Percentiles rank a stretch among this genome's conserved stretches.
phyloP scores from a whole-genome alignment of 164 flowering plant species.

The Sextonia rubra region DNA sequence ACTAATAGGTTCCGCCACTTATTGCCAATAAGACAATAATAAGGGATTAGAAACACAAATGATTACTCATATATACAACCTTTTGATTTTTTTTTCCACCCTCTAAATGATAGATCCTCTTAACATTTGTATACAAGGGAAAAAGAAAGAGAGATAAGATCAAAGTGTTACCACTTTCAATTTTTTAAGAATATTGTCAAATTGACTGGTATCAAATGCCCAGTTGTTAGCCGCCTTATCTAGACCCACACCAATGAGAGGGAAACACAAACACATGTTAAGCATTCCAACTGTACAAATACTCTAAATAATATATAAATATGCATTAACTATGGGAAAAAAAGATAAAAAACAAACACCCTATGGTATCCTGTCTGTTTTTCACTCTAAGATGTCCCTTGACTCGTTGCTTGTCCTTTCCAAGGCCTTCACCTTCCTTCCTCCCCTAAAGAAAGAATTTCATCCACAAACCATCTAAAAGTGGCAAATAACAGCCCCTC shows the following conservation, averaged over 20 bases:
- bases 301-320: too few relatives aligned
- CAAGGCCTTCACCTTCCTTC: slow-evolving; percentile 99
- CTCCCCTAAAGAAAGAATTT: slow-evolving; percentile 55
- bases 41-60: background rate
- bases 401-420: slow-evolving; percentile 97
- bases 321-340: too few relatives aligned
- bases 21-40: slow-evolving; percentile 35
- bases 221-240: slow-evolving; percentile 68
- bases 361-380: slow-evolving; percentile 86
- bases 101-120: background rate
- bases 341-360: slow-evolving; percentile 37
- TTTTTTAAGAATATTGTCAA: slow-evolving; percentile 80
- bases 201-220: slow-evolving; percentile 94
- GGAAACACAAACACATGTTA: background rate
- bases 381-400: slow-evolving; percentile 78
- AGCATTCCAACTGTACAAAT: background rate
- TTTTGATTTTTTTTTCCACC: too few relatives aligned
- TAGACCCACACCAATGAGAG: slow-evolving; percentile 62
- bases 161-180: slow-evolving; percentile 71
- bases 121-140: background rate
- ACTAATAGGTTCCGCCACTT: slow-evolving; percentile 36
- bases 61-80: background rate
- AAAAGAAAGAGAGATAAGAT: background rate
- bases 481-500: background rate
- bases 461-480: background rate